Percentiles rank a stretch among this genome's conserved stretches.
Evolutionary conservation across 2,329 filamentous ascomycete genomes (phyloP).

Genomic region (Penicillium sp.): DNA sequence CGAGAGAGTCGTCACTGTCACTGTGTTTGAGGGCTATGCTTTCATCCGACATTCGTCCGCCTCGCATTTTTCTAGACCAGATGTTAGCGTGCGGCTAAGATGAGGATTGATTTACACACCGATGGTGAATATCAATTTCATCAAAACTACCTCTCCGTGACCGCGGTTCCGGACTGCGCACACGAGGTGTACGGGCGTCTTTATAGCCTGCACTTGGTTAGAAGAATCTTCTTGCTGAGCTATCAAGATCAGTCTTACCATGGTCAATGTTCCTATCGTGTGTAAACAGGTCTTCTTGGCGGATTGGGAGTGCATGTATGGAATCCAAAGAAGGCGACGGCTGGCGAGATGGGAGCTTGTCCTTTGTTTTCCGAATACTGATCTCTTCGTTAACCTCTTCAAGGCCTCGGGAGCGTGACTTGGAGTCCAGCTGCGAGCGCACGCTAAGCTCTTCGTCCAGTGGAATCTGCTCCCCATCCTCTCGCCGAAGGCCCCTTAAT

Average conservation of each 20-base stretch:
- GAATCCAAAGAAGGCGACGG: slow-evolving; percentile 57
- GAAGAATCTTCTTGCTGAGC: not conserved
- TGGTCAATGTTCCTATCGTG: slow-evolving; percentile 86
- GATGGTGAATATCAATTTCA: slow-evolving; percentile 56
- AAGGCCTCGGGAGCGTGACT: not conserved
- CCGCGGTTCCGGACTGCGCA: slow-evolving; percentile 27
- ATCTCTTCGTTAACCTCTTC: slow-evolving; percentile 12
- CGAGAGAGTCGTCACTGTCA: slow-evolving; percentile 35
- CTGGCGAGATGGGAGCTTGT: slow-evolving; percentile 39
- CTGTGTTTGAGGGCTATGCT: slow-evolving; percentile 34
- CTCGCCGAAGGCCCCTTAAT: slow-evolving; percentile 1
- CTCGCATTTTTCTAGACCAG: slow-evolving; percentile 17
- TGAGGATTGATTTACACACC: slow-evolving; percentile 37
- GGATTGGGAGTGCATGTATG: slow-evolving; percentile 74
- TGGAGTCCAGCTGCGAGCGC: not conserved
- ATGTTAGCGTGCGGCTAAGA: not conserved
- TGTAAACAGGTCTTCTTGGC: slow-evolving; percentile 84
- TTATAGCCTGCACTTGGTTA: slow-evolving; percentile 25
- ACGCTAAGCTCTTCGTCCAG: not conserved
- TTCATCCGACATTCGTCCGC: slow-evolving; percentile 26
- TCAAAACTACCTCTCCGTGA: slow-evolving; percentile 41
- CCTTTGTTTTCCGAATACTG: slow-evolving; percentile 19
- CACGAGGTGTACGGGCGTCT: slow-evolving; percentile 24
- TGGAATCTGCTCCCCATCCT: not conserved
- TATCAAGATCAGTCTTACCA: slow-evolving; percentile 51